Conservation (phyloP, 2,329 filamentous ascomycete genomes). For the Xylariaceae sp. region DNA sequence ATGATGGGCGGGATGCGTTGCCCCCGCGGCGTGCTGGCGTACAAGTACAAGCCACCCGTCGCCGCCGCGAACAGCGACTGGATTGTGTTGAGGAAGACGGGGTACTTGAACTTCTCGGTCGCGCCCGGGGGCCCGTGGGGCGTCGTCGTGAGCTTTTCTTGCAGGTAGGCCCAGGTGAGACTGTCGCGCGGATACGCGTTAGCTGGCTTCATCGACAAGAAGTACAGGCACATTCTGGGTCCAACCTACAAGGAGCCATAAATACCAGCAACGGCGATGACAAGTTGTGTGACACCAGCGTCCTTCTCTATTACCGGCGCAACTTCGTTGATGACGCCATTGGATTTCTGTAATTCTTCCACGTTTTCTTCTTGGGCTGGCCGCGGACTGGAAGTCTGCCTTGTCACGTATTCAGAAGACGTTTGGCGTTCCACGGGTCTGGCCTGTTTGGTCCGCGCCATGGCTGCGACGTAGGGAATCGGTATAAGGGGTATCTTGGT, state of each 20-base stretch:
- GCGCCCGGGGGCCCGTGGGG: conserved; percentile 63
- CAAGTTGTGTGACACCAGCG: conserved; percentile 67
- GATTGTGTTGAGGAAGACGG: conserved; percentile 93
- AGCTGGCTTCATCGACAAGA: background rate
- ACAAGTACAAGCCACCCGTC: conserved; percentile 78
- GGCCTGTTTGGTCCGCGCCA: conserved; percentile 70
- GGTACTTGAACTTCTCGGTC: conserved; percentile 82
- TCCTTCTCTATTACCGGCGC: conserved; percentile 34
- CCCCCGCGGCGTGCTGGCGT: conserved; percentile 54
- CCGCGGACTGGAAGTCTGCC: conserved; percentile 16
- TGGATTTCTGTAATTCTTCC: conserved; percentile 8
- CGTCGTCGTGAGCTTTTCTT: conserved; percentile 96
- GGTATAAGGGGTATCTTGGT: too few species aligned
- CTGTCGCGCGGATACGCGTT: conserved; percentile 37
- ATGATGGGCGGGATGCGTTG: conserved; percentile 62
- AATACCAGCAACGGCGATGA: conserved; percentile 88
- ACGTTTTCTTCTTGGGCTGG: conserved; percentile 26
- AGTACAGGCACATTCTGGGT: background rate
- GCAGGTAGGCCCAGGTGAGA: conserved; percentile 91
- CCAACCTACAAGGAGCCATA: conserved; percentile 85
- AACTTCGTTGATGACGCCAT: conserved; percentile 18
- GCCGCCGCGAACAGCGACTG: conserved; percentile 85
- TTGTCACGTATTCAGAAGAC: conserved; percentile 60
- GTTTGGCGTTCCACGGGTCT: conserved; percentile 60
- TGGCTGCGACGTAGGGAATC: conserved; percentile 25